Conservation (phyloP, 2,329 filamentous ascomycete species). For the Colletotrichum simmondsii region DNA sequence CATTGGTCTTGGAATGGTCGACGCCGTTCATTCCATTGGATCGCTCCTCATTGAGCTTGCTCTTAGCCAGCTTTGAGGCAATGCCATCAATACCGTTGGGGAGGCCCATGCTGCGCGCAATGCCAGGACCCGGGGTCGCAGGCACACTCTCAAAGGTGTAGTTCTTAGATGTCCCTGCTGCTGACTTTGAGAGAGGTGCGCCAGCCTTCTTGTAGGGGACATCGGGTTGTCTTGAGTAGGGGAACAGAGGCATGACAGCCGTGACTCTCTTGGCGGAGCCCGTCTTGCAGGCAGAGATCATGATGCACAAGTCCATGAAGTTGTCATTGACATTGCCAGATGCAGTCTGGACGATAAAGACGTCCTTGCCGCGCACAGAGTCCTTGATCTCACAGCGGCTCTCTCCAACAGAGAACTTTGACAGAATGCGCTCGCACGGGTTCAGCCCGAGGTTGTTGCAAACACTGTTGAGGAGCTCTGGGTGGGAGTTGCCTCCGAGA, state of each 20-base stretch:
- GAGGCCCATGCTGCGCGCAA: slow-evolving; percentile 73
- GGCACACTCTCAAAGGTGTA: slow-evolving; percentile 95
- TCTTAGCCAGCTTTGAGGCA: slow-evolving; percentile 78
- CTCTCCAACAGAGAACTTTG: slow-evolving; percentile 95
- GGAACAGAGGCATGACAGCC: slow-evolving; percentile 88
- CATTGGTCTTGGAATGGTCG: slow-evolving; percentile 39
- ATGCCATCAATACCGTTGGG: slow-evolving; percentile 75
- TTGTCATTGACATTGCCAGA: slow-evolving; percentile 95
- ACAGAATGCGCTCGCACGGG: slow-evolving; percentile 83
- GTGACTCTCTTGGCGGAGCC: slow-evolving; percentile 94
- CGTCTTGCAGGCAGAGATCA: slow-evolving; percentile 97
- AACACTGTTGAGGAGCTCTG: slow-evolving; percentile 85
- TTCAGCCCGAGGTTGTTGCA: slow-evolving; percentile 90
- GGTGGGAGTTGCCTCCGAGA: slow-evolving; percentile 93
- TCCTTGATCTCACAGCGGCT: slow-evolving; percentile 96
- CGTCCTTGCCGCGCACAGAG: slow-evolving; percentile 97
- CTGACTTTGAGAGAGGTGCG: slow-evolving; percentile 82
- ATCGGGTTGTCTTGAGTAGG: slow-evolving; percentile 95
- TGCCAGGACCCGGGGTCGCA: slow-evolving; percentile 81
- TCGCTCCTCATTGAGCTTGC: slow-evolving; percentile 64
- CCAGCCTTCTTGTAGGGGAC: slow-evolving; percentile 97
- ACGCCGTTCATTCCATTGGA: slow-evolving; percentile 41
- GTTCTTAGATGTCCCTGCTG: slow-evolving; percentile 62
- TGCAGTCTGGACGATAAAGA: slow-evolving; percentile 97
- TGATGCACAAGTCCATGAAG: slow-evolving; percentile 96